Evolutionary conservation across 345 rosid genomes (phyloP), one percentile per base, ranked within the genome.

Genomic region (Eucalyptus coolabah): DNA sequence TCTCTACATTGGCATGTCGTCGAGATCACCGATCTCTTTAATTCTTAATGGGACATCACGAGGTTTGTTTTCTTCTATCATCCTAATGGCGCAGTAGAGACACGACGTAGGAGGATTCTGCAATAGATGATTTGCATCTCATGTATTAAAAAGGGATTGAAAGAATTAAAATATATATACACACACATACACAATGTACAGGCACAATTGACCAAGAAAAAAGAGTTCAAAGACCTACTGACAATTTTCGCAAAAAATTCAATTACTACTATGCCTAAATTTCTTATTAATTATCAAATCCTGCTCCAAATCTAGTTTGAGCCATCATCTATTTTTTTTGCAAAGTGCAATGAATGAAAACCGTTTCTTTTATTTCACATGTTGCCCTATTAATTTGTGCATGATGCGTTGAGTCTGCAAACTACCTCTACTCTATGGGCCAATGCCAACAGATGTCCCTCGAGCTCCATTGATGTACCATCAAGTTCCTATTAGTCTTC

Each of bases 81-180:
- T 53, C 56, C 9, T 8, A 1, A 53, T 53, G 56, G 9, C 0
- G 2, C 56, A 7, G 4, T 7, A 18, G 56, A 53, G 9, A 53
- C 9, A 53, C 1, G 9, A 53, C 4, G 24, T 1, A 0, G 4
- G 56, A 3, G 4, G 2, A 53, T 53, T 53, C 1, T 3, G 4
- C 9, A 53, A 1, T 53, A 53, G 23, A 53, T 7, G 23, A 53
- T 53, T 7, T 19, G 4, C 56, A 53, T 53, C 56, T 18, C 56
- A 7, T 53, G 56, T 53, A 18, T 53, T 3, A 53, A 53, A 53
- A 53, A 53, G 24, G 24, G 4, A 7, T 7, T 53, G 56, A 53
- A 53, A 53, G 23, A 53, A 53, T 3, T 18, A 53, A 51, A 17
- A 51, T 16, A 51, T 51, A 51, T 51, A 50, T 6, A 50, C 53